Base-by-base conservation (phyloP, 192 early-diverging fungal species). In the Mortierella antarctica region DNA sequence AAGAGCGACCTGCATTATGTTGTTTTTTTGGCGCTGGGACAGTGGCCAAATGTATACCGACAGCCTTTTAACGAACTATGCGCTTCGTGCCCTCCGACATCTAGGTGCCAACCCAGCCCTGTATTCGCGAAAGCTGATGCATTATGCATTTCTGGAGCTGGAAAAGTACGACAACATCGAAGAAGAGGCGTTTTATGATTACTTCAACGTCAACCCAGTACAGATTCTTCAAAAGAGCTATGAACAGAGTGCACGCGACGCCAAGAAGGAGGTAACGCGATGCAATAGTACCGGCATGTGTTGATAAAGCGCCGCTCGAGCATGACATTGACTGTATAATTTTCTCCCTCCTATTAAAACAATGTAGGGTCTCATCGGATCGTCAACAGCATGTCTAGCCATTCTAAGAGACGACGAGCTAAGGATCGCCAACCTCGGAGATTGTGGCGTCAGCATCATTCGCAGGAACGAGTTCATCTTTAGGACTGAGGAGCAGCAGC, bases 401-500 rank as follows among this genome's bases (percentile, higher is more conserved):
- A 85, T 99, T 9, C 75, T 99, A 63, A 85, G 95, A 45, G 91
- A 96, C 74, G 95, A 99, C 77, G 96, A 98, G 86, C 85, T 99
- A 50, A 90, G 96, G 7, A 93, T 99, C 50, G 94, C 95, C 1
- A 98, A 98, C 71, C 83, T 99, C 54, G 98, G 98, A 49, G 98
- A 99, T 83, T 97, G 96, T 80, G 95, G 95, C 5, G 84, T 98
- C 66, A 87, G 92, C 44, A 87, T 99, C 1, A 93, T 99, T 54
- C 92, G 98, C 45, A 88, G 92, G 60, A 92, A 93, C 61, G 92
- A 95, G 66, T 88, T 93, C 81, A 91, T 97, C 20, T 99, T 98
- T 83, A 88, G 96, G 48, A 96, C 91, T 44, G 96, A 98, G 85
- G 97, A 98, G 82, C 98, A 98, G 72, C 97, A 98, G 83, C 96